These are phyloP conservation scores for Rubia yunnanensis DNA, from an alignment of 257 asterid genomes.

Conservation along the genomic window DNA sequence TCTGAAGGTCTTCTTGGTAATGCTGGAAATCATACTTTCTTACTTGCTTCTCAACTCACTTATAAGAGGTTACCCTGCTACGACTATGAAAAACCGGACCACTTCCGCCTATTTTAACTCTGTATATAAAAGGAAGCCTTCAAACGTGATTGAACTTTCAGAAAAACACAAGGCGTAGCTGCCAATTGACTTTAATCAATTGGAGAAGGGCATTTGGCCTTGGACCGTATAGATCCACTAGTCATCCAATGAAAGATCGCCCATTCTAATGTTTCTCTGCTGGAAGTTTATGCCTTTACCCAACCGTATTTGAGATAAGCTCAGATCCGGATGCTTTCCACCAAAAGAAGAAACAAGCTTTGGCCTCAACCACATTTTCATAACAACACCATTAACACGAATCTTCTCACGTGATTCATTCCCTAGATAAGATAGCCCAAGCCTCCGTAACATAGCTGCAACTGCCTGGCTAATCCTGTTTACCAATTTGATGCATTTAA, in stretches of 20 bases:
- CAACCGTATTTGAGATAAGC: conserved; percentile 40
- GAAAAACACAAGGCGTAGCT: not conserved
- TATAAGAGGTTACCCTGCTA: not conserved
- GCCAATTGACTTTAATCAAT: not conserved
- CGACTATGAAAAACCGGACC: not conserved
- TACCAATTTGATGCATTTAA: conserved; percentile 17
- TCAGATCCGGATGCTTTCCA: conserved; percentile 27
- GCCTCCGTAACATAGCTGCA: conserved; percentile 77
- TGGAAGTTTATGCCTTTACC: conserved; percentile 69
- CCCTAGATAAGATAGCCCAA: conserved; percentile 67
- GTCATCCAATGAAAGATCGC: conserved; percentile 47
- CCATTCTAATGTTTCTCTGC: conserved; percentile 66
- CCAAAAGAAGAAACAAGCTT: conserved; percentile 46
- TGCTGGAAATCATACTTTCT: not conserved
- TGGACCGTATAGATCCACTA: conserved; percentile 15
- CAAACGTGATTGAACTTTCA: not conserved
- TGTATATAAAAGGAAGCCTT: not conserved
- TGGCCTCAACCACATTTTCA: conserved; percentile 89
- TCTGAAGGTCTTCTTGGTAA: not conserved
- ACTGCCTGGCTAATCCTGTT: conserved; percentile 76
- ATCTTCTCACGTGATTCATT: conserved; percentile 78
- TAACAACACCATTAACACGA: conserved; percentile 59
- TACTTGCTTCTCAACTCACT: not conserved
- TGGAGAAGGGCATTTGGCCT: not conserved
- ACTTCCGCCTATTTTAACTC: not conserved